Conservation (phyloP, 2,329 filamentous ascomycete genomes). For the Sporothrix phasma region DNA sequence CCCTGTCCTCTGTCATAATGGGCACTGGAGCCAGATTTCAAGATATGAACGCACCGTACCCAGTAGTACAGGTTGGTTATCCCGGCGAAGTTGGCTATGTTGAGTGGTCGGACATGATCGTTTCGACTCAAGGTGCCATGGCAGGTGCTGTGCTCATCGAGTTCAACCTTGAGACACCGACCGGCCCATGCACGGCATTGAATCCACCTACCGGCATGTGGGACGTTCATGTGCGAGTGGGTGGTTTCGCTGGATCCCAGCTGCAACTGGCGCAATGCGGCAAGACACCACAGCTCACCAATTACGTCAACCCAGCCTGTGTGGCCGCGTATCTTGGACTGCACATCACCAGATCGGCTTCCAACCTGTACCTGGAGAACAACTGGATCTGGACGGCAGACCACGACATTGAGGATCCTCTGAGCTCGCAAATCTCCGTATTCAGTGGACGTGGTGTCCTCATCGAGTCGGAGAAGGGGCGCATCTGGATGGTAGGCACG, state of each 20-base stretch:
- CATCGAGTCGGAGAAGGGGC: constrained; percentile 30
- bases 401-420: constrained; percentile 40
- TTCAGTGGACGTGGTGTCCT: constrained; percentile 27
- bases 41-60: constrained; percentile 46
- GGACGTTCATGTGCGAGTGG: constrained; percentile 68
- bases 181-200: constrained; percentile 17
- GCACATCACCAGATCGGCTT: constrained; percentile 32
- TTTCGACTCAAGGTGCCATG: constrained; percentile 57
- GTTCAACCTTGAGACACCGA: constrained; percentile 53
- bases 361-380: constrained; percentile 38
- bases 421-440: constrained; percentile 25
- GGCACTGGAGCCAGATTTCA: constrained; percentile 48
- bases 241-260: constrained; percentile 58
- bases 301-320: constrained; percentile 28
- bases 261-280: constrained; percentile 58
- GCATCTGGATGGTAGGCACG: constrained; percentile 49
- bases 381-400: constrained; percentile 40
- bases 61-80: constrained; percentile 52
- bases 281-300: constrained; percentile 35
- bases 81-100: constrained; percentile 54
- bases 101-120: constrained; percentile 62
- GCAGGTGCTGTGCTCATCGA: constrained; percentile 62
- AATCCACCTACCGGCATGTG: constrained; percentile 46
- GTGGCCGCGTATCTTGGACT: constrained; percentile 31
- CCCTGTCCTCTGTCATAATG: constrained; percentile 44